These are phyloP conservation scores for Auricularia cornea DNA, from an alignment of 768 basidiomycete genomes.

Conservation along the genomic window DNA sequence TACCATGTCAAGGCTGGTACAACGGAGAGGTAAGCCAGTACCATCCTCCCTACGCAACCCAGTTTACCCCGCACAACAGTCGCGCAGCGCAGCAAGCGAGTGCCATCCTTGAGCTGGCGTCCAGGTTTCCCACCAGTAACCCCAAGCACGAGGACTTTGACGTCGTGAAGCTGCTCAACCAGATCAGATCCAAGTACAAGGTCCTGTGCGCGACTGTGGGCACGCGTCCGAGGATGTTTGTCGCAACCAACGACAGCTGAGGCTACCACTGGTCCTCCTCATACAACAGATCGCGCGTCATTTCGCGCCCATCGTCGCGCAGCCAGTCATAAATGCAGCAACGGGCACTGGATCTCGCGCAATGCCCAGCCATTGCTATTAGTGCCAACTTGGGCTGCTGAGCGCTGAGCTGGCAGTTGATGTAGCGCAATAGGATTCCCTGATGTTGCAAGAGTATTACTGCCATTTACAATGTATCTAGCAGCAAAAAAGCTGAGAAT, in stretches of 20 bases:
- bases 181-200: slow-evolving; percentile 84
- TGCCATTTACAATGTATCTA: too few relatives aligned
- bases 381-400: too few relatives aligned
- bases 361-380: too few relatives aligned
- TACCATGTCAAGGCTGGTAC: slow-evolving; percentile 35
- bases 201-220: slow-evolving; percentile 77
- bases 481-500: too few relatives aligned
- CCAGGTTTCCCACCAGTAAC: slow-evolving; percentile 70
- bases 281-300: too few relatives aligned
- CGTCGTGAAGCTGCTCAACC: slow-evolving; percentile 65
- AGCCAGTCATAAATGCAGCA: too few relatives aligned
- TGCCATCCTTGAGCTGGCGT: slow-evolving; percentile 61
- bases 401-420: too few relatives aligned
- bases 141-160: slow-evolving; percentile 51
- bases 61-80: slow-evolving; percentile 25
- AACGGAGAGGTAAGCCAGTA: slow-evolving; percentile 40
- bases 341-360: too few relatives aligned
- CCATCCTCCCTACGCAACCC: not conserved
- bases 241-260: not conserved
- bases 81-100: slow-evolving; percentile 56
- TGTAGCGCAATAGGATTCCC: too few relatives aligned
- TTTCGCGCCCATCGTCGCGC: too few relatives aligned
- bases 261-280: not conserved
- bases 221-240: slow-evolving; percentile 37
- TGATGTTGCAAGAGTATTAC: too few relatives aligned